Evolutionary conservation across 2,329 filamentous ascomycete genomes (phyloP), one percentile per base, ranked within the genome.

Genomic region (Botrytis porri): DNA sequence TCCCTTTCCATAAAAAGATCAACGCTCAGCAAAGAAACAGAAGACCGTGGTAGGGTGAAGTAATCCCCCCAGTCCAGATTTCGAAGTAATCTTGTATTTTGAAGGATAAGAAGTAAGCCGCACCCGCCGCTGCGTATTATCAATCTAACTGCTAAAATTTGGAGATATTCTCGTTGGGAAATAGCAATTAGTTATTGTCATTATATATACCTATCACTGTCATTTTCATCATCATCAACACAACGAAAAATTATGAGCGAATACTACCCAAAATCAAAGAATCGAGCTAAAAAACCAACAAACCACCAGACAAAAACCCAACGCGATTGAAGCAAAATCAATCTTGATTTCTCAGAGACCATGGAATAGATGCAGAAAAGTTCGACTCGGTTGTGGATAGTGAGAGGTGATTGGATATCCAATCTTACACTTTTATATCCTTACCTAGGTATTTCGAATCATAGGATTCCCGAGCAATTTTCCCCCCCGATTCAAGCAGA

Each of bases 61-160:
- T 1, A 4, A 45, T 22, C 20, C 43, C 7, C 22, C 20, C 20
- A 45, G 43, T 2, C 20, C 43, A 22, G 20, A 45, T 9, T 22
- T 45, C 8, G 20, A 10, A 22, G 20, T 45, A 22, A 45, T 22
- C 8, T 22, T 22, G 6, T 0, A 1, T 45, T 22, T n/a, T 0
- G 1, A 51, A 12, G 22, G 0, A n/a, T 25, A 9, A n/a, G 1
- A 51, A 25, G 48, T 51, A n/a, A 51, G 10, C 9, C 9, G 1
- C 10, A 3, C 22, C 4, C 9, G 1, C 10, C 3, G 9, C 4
- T 16, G 9, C 14, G 9, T 1, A 12, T 12, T 25, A 48, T 48
- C 0, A 48, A 10, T 25, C 1, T 25, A 1, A 10, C 1, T 25
- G 3, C 45, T 25, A 22, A 8, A 0, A 1, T 12, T 25, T 3